phyloP scores from a whole-genome alignment of 2,329 filamentous ascomycete genomes.

The Aspergillus fumigatus region DNA sequence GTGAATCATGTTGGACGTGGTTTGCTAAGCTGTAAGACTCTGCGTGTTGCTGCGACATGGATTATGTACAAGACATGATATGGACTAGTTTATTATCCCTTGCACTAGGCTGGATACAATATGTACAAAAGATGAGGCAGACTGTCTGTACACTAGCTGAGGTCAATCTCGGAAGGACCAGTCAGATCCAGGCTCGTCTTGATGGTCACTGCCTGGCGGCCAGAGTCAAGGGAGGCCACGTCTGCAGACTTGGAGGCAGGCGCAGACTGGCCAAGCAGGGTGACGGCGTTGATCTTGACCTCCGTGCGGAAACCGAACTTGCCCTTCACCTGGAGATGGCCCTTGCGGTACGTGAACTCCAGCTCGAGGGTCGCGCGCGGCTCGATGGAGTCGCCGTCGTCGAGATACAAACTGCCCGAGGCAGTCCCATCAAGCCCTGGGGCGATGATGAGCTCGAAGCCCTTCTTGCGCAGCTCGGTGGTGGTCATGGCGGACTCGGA shows the following conservation, averaged over 20 bases:
- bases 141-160: constrained; percentile 5
- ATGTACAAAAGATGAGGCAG: neutral
- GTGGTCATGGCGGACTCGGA: constrained; percentile 54
- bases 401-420: constrained; percentile 65
- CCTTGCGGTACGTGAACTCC: constrained; percentile 54
- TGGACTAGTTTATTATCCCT: neutral
- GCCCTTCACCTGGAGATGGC: constrained; percentile 33
- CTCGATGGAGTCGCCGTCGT: constrained; percentile 67
- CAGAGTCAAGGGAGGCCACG: constrained; percentile 8
- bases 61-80: neutral
- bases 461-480: constrained; percentile 55
- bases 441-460: constrained; percentile 69
- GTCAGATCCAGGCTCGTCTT: constrained; percentile 16
- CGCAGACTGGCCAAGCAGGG: constrained; percentile 24
- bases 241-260: constrained; percentile 7
- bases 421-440: constrained; percentile 60
- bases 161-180: constrained; percentile 8
- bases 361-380: constrained; percentile 55
- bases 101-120: neutral
- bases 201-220: constrained; percentile 21
- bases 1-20: neutral
- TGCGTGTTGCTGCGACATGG: no score
- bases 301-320: constrained; percentile 23
- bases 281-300: constrained; percentile 31
- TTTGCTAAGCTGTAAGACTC: neutral